Base-by-base conservation (phyloP, 2,329 filamentous ascomycete genomes). In the Epichloe scottii region DNA sequence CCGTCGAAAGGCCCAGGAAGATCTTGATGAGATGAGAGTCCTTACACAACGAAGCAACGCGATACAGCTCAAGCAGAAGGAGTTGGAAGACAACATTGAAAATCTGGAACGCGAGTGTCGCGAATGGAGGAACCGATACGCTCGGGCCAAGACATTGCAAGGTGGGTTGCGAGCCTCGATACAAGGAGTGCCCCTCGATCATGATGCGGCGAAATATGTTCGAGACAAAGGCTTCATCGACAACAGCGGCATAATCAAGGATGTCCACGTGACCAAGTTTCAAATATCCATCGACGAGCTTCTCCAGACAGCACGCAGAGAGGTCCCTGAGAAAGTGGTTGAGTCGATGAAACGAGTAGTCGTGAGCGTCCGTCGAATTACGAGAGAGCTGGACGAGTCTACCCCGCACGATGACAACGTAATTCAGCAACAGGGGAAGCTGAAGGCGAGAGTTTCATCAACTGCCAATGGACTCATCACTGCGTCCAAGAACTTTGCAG, bases 381-480 rank as follows among this genome's bases (percentile, higher is more conserved):
- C 86, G 21, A 85, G 87, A 60, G 89, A 93, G 58, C 79, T 95
- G 30, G 82, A 84, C 49, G 75, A 79, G 45, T 72, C 77, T 12
- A 67, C 71, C 10, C 67, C 73, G 2, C 75, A 69, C 37, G 77
- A 79, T 54, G 78, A 78, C 37, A 72, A 78, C 15, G 55, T 73
- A 30, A 66, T 70, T 38, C 77, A 81, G 56, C 73, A 84, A 55
- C 81, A 82, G 56, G 71, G 75, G 30, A 89, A 84, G 65, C 76
- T 94, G 54, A 94, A 88, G 68, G 78, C 80, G 47, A 84, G 85
- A 53, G 85, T 97, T 3, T 94, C 89, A n/a, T 85, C 85, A 2
- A 95, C 91, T 1, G 90, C 93, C 46, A 97, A 97, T 73, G 93
- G 91, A 62, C 75, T 98, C 52, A 96, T 97, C 61, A 97, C 91